A percentile compares a stretch with the other conserved stretches of the same genome.
These are phyloP conservation scores for Ophidiomyces ophidiicola DNA, from an alignment of 2,329 filamentous ascomycete species.

Conservation along the genomic window DNA sequence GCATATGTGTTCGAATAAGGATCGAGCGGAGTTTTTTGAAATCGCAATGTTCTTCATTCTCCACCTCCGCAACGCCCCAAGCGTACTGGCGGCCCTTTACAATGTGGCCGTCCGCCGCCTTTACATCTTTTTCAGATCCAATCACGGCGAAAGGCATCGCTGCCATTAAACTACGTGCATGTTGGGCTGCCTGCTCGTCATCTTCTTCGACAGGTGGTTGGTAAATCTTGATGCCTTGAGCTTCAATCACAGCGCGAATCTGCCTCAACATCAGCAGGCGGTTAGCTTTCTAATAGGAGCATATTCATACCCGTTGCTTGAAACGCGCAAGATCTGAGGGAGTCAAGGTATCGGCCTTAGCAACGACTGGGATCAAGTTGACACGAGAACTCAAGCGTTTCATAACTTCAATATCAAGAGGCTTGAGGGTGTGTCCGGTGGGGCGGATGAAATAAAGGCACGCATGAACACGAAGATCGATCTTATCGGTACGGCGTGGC, in stretches of 20 bases:
- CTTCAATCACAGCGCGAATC: conserved; percentile 92
- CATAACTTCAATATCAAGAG: conserved; percentile 98
- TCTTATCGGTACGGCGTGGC: conserved; percentile 94
- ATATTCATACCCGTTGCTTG: conserved; percentile 72
- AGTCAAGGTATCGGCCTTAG: conserved; percentile 96
- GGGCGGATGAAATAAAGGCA: conserved; percentile 99
- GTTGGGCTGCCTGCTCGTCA: conserved; percentile 87
- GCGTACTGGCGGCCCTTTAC: conserved; percentile 98
- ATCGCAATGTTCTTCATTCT: conserved; percentile 99
- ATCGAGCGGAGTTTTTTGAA: conserved; percentile 99
- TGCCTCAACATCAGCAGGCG: conserved; percentile 28
- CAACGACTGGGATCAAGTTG: conserved; percentile 95
- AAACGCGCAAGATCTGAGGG: conserved; percentile 82
- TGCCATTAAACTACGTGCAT: conserved; percentile 85
- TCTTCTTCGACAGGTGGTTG: conserved; percentile 96
- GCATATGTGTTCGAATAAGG: conserved; percentile 97
- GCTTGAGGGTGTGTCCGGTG: conserved; percentile 96
- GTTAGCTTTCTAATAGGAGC: neutral
- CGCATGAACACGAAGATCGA: conserved; percentile 94
- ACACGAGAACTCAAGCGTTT: conserved; percentile 96
- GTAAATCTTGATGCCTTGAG: conserved; percentile 99
- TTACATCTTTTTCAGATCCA: conserved; percentile 97
- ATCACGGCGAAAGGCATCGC: conserved; percentile 99
- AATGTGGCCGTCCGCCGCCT: conserved; percentile 87
- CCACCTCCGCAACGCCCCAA: conserved; percentile 98